Evolutionary conservation across 1,284 basidiomycete species (phyloP), one percentile per base, ranked within the genome.

Genomic region (Pseudozyma sp.): DNA sequence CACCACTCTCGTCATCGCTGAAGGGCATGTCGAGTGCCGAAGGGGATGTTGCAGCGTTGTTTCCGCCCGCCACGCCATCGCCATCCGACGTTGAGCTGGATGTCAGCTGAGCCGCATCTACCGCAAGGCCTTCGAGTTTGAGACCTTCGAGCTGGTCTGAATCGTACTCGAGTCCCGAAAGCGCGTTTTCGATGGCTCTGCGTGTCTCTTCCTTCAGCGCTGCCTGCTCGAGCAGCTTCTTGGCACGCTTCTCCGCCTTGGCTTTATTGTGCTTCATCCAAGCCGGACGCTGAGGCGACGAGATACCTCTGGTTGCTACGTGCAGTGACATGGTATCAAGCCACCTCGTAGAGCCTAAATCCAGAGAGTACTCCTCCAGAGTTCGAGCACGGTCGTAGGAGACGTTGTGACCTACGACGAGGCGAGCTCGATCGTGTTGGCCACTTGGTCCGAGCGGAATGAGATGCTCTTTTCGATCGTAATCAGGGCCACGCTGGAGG

Each of bases 301-400:
- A 96, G 61, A 99, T 96, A 7, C 97, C 96, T 66, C 92, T 91
- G 4, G 94, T 92, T 5, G 97, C 94, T 50, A 97, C 91, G 83
- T 99, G 96, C 10, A 99, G 87, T 1, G 94, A 90, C 90, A 99
- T 94, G 0, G 96, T 99, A 83, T 99, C 97, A 40, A 98, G 85
- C 84, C 93, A 99, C 1, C 96, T 90, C 24, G 89, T 95, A 46
- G 88, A 85, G 0, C 92, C 92, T 0, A 88, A 87, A 0, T 87
- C 81, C 6, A 97, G 84, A 57, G 86, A 86, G 83, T 99, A 98
- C 84, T 99, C 97, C 72, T 97, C 93, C 24, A 86, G 84, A 14
- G 97, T 87, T 14, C 94, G 88, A 7, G 90, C 91, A 9, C 96
- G 90, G 84, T 99, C 97, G 84, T 94, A 99, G 2, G 94, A 92